Conservation (phyloP, 106 monocot genomes). For the Agapanthus africanus region DNA sequence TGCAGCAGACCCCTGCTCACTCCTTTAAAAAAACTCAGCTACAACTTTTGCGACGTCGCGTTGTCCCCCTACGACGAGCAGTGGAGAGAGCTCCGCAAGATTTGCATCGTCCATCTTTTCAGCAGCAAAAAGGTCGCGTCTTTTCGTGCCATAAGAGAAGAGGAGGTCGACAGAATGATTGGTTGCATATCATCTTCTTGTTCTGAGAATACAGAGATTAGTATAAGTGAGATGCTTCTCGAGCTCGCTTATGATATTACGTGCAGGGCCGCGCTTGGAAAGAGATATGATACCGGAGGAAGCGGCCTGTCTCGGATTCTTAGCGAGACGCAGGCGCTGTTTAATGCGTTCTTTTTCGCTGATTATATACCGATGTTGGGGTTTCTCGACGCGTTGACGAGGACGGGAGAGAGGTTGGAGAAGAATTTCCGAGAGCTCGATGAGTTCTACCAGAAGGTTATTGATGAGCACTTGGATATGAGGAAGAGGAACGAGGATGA, state of each 20-base stretch:
- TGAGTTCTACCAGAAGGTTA: slow-evolving; percentile 6
- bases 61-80: not conserved
- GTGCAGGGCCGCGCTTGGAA: not conserved
- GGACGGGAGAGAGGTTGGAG: not conserved
- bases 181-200: not conserved
- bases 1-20: not conserved
- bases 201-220: not conserved
- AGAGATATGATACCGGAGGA: not conserved
- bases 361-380: slow-evolving; percentile 7
- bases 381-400: not conserved
- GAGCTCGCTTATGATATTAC: not conserved
- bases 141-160: not conserved
- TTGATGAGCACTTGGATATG: not conserved
- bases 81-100: slow-evolving; percentile 10
- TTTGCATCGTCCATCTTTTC: not conserved
- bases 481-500: not conserved
- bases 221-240: not conserved
- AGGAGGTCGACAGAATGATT: not conserved
- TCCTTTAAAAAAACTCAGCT: not conserved
- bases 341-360: not conserved
- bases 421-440: not conserved
- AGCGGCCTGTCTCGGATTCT: not conserved
- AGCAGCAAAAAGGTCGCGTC: not conserved
- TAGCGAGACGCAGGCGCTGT: not conserved
- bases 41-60: not conserved